Base-by-base conservation (phyloP, 768 basidiomycete genomes). In the Termitomyces sp. region DNA sequence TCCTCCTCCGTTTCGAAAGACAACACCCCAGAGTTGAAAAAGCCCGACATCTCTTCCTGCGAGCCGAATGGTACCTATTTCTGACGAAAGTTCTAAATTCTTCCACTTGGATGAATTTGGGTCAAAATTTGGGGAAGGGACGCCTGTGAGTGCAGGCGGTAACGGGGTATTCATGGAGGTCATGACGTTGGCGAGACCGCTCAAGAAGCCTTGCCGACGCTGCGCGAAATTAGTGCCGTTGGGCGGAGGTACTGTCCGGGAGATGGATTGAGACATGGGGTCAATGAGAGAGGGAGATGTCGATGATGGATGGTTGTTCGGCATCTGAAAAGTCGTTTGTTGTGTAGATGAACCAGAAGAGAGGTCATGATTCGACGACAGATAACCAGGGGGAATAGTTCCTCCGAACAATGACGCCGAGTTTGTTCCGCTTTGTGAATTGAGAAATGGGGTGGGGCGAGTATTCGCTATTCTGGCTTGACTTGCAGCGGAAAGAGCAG, bases 31-130 rank as follows among this genome's bases (percentile, higher is more conserved):
- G 10, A 93, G 70, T 64, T 78, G 87, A 69, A 87, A 85, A n/a
- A 93, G 68, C 66, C 89, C 86, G 45, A 93, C 71, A 62, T 91
- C 89, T 67, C 80, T 86, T 17, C 87, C 88, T 3, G 83, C 86
- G 19, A 93, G 65, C 48, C 82, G 81, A 68, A 92, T 76, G 41
- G 78, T 71, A 33, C 91, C 91, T 11, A 78, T 62, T 60, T 88
- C 87, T 54, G 74, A 65, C 11, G 83, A 80, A 28, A 80, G 74
- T 57, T 91, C 88, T 57, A 93, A 71, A 52, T 72, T 70, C 64
- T 83, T 82, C 85, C 86, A 92, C 21, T 72, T 78, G 1, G 89
- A 84, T 43, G 72, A 77, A 45, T 67, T 68, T 28, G 81, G 84
- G 68, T 93, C 89, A 61, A 83, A 92, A 51, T 72, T 74, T 4